Evolutionary conservation across 345 rosid species (phyloP).

Genomic region (Draba incana): DNA sequence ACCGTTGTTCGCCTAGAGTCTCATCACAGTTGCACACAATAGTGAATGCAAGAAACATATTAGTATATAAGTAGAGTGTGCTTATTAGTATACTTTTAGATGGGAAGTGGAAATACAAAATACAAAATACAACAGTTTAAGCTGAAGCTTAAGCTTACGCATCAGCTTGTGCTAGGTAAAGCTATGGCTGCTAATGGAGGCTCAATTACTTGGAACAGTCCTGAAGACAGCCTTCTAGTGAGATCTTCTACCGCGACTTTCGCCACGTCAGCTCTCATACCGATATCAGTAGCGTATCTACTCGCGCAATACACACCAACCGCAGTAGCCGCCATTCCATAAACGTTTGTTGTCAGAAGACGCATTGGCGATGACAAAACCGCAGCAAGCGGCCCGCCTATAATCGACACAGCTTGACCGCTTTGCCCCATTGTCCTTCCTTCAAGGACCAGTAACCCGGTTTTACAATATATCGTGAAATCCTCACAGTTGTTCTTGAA

Average conservation of each 20-base stretch:
- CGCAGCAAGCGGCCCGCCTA: slow-evolving; percentile 84
- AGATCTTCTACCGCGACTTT: slow-evolving; percentile 81
- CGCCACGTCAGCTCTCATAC: slow-evolving; percentile 74
- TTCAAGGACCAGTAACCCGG: slow-evolving; percentile 66
- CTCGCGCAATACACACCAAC: slow-evolving; percentile 77
- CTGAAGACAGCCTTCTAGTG: slow-evolving; percentile 61
- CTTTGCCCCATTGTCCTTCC: slow-evolving; percentile 76
- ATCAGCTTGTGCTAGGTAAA: slow-evolving; percentile 30
- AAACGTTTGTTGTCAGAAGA: slow-evolving; percentile 72
- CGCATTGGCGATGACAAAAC: slow-evolving; percentile 71
- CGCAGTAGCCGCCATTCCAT: slow-evolving; percentile 86
- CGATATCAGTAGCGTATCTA: slow-evolving; percentile 86
- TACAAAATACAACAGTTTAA: slow-evolving; percentile 12
- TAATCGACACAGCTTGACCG: slow-evolving; percentile 76
- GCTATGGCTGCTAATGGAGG: slow-evolving; percentile 44
- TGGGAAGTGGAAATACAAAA: not conserved
- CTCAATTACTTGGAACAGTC: slow-evolving; percentile 61
- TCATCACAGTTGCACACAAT: not conserved
- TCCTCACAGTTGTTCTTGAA: slow-evolving; percentile 91
- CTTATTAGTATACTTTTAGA: not conserved
- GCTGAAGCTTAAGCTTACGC: not conserved
- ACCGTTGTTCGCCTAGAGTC: not conserved
- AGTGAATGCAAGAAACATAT: not conserved
- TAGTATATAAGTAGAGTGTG: not conserved
- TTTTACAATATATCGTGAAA: slow-evolving; percentile 82